Base-by-base conservation (phyloP, 202 grass and related monocot species). In the Zizania palustris region DNA sequence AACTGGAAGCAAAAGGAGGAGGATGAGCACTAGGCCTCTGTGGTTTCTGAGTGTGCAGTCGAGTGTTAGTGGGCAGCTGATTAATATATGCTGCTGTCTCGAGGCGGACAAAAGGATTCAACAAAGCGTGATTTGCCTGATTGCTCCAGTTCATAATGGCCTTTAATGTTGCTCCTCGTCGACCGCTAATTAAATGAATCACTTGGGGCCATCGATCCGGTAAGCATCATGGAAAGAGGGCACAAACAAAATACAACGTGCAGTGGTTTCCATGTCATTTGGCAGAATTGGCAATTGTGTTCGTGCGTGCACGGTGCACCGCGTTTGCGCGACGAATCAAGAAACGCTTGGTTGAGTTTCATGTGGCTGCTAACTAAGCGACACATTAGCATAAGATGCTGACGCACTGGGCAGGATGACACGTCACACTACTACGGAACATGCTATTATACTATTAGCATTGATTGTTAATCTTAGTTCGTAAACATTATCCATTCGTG, bases 231-330 rank as follows among this genome's bases (percentile, higher is more conserved):
- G 46, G 42, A 67, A 85, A 80, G 16, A 36, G 9, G 5, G 28
- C 6, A 63, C 45, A 76, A 58, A 84, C 49, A 84, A 84, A 56
- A 74, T 12, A 46, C 38, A 13, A 10, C 34, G n/a, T n/a, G n/a
- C n/a, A n/a, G 41, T 85, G 71, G 77, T 49, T 70, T 85, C 83
- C 45, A 7, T 45, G 84, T 85, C 77, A 81, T 37, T 69, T 45
- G 15, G 63, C 76, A 62, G 67, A 67, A 60, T 35, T n/a, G n/a
- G n/a, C n/a, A n/a, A n/a, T n/a, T n/a, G n/a, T n/a, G n/a, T n/a
- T n/a, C n/a, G n/a, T n/a, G n/a, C n/a, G n/a, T n/a, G n/a, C n/a
- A n/a, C n/a, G n/a, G n/a, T n/a, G n/a, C n/a, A n/a, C n/a, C n/a
- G n/a, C n/a, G n/a, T n/a, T n/a, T n/a, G n/a, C n/a, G n/a, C n/a